These are phyloP conservation scores for Coemansia sp. DNA, from an alignment of 192 early-diverging fungal genomes.

Conservation along the genomic window DNA sequence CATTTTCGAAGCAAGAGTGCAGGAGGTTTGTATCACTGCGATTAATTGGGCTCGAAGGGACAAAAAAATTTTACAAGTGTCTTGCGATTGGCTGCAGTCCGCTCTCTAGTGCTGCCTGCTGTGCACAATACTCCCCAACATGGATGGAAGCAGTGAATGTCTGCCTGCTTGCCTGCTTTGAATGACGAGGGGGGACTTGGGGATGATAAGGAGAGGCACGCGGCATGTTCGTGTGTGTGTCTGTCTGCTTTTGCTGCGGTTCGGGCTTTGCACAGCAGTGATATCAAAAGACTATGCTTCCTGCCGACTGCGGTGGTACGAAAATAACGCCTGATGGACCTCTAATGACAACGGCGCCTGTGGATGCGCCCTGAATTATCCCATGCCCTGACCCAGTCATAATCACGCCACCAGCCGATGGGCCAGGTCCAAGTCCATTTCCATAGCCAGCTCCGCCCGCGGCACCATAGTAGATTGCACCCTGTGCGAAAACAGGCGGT, in stretches of 20 bases:
- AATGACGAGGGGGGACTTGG: too few species aligned
- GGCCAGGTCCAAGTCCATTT: slow-evolving; percentile 1
- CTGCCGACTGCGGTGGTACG: slow-evolving; percentile 20
- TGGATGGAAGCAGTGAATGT: not conserved
- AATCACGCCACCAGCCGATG: slow-evolving; percentile 14
- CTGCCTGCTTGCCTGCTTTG: too few species aligned
- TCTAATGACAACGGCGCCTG: slow-evolving; percentile 11
- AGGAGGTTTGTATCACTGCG: not conserved
- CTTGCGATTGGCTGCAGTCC: slow-evolving; percentile 6
- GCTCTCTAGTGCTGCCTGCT: not conserved
- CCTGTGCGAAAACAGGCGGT: too few species aligned
- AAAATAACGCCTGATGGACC: slow-evolving; percentile 22
- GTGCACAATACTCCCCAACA: not conserved
- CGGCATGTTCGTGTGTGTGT: too few species aligned
- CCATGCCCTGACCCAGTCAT: slow-evolving; percentile 16
- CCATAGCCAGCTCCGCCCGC: not conserved
- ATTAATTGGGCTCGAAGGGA: not conserved
- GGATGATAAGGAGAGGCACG: too few species aligned
- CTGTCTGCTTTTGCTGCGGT: too few species aligned
- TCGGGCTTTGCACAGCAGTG: not conserved
- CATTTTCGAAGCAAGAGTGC: slow-evolving; percentile 1
- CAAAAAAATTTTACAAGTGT: slow-evolving; percentile 2
- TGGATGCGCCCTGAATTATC: slow-evolving; percentile 19
- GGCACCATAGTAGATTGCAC: not conserved
- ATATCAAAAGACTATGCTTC: slow-evolving; percentile 19